These are phyloP conservation scores for Phialophora verrucosa DNA, from an alignment of 2,329 filamentous ascomycete genomes.

Conservation along the genomic window DNA sequence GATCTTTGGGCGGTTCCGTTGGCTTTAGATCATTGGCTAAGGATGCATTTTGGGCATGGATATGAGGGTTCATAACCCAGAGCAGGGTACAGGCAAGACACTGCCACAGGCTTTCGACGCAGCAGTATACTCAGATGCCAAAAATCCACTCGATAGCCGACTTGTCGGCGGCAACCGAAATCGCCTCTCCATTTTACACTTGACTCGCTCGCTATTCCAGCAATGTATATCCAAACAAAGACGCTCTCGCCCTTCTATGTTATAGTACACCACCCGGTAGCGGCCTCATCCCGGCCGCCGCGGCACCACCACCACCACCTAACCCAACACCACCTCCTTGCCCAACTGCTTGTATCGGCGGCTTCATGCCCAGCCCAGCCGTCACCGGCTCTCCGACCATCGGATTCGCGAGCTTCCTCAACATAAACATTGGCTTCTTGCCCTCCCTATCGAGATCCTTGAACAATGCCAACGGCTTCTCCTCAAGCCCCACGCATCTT, in stretches of 20 bases:
- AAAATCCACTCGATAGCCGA: neutral
- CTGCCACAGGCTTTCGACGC: neutral
- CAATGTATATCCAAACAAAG: slow-evolving; percentile 1
- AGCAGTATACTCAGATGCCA: neutral
- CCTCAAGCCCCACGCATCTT: slow-evolving; percentile 85
- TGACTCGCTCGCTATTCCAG: neutral
- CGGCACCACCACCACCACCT: slow-evolving; percentile 14
- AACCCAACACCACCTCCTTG: slow-evolving; percentile 16
- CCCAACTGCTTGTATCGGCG: slow-evolving; percentile 10
- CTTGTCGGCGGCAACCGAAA: neutral
- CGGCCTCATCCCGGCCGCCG: slow-evolving; percentile 25
- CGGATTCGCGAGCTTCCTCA: slow-evolving; percentile 67
- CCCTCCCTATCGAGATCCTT: slow-evolving; percentile 97
- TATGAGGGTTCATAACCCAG: neutral
- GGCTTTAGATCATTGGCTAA: neutral
- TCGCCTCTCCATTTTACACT: neutral
- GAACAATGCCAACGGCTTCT: slow-evolving; percentile 93
- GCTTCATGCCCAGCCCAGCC: slow-evolving; percentile 27
- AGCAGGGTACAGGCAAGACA: neutral
- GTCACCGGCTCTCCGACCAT: slow-evolving; percentile 30
- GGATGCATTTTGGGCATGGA: neutral
- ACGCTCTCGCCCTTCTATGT: neutral
- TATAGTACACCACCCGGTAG: slow-evolving; percentile 10
- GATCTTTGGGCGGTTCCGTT: neutral
- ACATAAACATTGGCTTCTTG: slow-evolving; percentile 99